Base-by-base conservation (phyloP, 192 early-diverging fungal genomes). In the Mortierella claussenii region DNA sequence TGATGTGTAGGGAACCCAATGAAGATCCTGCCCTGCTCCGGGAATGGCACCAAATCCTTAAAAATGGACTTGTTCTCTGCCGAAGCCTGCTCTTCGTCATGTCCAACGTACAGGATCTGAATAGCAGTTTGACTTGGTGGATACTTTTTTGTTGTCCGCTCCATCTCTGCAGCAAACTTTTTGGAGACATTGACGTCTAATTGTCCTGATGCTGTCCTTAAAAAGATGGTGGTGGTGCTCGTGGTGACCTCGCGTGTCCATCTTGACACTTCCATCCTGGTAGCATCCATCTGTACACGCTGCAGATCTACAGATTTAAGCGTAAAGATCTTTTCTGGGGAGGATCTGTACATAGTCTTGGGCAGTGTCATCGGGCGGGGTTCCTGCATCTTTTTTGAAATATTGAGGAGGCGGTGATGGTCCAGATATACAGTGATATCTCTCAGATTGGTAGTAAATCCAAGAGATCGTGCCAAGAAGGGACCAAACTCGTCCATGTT, bases 1-100 rank as follows among this genome's bases (percentile, higher is more conserved):
- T 97, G 95, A 53, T 93, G 89, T 4, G 95, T 97, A 0, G 93
- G 93, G 59, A 96, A 93, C 0, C 95, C 94, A 48, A 97, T 97
- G 65, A 95, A 95, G 12, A 96, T 86, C 15, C 87, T 81, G 7
- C 95, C 95, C 69, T 97, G 95, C 28, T 91, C 81, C 24, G 85
- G 85, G 32, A 81, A 86, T 1, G 92, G 90, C 8, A 96, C 75
- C 4, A 96, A 67, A 48, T 92, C 89, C 34, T 85, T 80, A 68
- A 96, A 96, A 17, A 96, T 86, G 23, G 71, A 55, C 43, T 76
- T 81, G 43, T 81, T 83, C 6, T 81, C 84, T 27, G 83, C 83
- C 0, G 89, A 90, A 18, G 87, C 88, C 36, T 92, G 90, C 58
- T 91, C 84, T 55, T 96, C 93, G 42, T 96, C 92, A 57, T 82